Conservation (phyloP, 805 yeast genomes). For the Cyberlindnera mycetangii region DNA sequence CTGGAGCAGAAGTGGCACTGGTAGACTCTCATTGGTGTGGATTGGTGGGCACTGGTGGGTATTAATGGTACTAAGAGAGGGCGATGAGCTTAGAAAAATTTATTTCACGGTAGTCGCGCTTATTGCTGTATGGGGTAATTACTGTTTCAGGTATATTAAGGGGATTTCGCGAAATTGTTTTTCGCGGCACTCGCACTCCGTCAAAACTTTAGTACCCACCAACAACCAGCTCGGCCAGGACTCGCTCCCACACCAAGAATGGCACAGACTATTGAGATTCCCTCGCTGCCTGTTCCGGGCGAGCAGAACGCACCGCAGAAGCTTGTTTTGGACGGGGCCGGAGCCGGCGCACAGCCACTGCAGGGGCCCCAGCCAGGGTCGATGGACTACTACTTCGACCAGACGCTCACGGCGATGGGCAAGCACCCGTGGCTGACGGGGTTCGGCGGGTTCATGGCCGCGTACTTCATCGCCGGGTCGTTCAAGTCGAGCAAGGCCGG, state of each 20-base stretch:
- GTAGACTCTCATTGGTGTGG: constrained; percentile 65
- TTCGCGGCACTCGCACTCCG: constrained; percentile 5
- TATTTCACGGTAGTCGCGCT: constrained; percentile 3
- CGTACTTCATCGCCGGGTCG: constrained; percentile 63
- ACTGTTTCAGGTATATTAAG: background rate
- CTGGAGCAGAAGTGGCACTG: constrained; percentile 97
- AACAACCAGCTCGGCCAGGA: background rate
- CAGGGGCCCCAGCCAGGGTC: constrained; percentile 29
- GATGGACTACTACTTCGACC: constrained; percentile 64
- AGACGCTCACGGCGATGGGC: constrained; percentile 55
- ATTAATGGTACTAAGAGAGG: constrained; percentile 7
- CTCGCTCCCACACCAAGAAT: constrained; percentile 2
- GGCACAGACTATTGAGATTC: constrained; percentile 45
- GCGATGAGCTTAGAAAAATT: constrained; percentile 5
- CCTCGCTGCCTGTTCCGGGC: constrained; percentile 56
- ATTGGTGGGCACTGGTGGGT: background rate
- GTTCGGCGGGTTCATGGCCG: constrained; percentile 62
- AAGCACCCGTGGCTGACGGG: constrained; percentile 77
- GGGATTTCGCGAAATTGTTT: background rate
- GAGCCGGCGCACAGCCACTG: constrained; percentile 18
- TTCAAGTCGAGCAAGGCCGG: constrained; percentile 44
- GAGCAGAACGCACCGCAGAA: constrained; percentile 34
- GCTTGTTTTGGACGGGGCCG: constrained; percentile 13
- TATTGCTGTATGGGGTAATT: constrained; percentile 4
- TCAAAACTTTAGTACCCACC: background rate